Base-by-base conservation (phyloP, 345 rosid species). In the Aquilaria yunnanensis region DNA sequence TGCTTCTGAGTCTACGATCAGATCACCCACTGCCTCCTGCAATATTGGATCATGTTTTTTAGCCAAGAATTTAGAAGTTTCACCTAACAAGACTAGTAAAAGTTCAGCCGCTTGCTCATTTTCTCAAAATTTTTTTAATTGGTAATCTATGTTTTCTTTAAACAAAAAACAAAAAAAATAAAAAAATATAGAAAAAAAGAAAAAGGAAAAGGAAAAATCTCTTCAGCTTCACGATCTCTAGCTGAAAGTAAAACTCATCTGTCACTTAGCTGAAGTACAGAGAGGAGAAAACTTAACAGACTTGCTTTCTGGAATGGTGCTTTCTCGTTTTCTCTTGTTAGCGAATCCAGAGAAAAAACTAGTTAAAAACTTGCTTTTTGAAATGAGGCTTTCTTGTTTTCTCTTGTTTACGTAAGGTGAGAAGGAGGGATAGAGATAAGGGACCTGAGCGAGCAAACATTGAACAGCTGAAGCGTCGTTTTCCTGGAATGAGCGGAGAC, bases 371-470 rank as follows among this genome's bases (percentile, higher is more conserved):
- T 23, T 23, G 23, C 23, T 23, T 23, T 23, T 23, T 23, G 23
- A 23, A 23, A 23, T 23, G 23, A 23, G 23, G 16, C 43, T 59
- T 37, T 54, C 37, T n/a, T 68, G 52, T 30, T 32, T 16, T 52
- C 32, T n/a, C 49, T 10, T 54, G 30, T 2, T 14, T 12, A 9
- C 8, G 23, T 23, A 23, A 23, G 9, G 6, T 50, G 14, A 37
- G 16, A 29, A 30, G 6, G 5, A 29, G 60, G 31, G 30, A 37
- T 16, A 61, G 49, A 54, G 66, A 62, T 31, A 37, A 45, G 46
- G 32, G 56, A 83, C 85, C 84, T 74, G 79, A 73, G 61, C 47
- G 49, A 67, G 45, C n/a, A 65, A 43, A 46, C 72, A 72, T 33
- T 72, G 76, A 60, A 30, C 59, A 43, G 60, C 64, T 47, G 32